A percentile compares a stretch with the other conserved stretches of the same genome.
Conservation (phyloP, 345 rosid species). For the Camelina neglecta region DNA sequence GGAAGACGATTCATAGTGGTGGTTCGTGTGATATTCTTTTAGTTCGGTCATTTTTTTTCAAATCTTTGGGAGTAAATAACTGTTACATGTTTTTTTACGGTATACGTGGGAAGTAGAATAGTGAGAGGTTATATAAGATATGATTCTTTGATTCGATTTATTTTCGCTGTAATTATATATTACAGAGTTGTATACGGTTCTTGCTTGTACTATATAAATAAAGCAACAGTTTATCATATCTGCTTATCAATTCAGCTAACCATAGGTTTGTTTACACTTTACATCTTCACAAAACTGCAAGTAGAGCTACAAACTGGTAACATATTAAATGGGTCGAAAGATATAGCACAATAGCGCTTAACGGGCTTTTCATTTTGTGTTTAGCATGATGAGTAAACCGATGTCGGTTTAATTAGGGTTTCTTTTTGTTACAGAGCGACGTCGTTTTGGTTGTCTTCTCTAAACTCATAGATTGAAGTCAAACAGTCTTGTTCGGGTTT, state of each 20-base stretch:
- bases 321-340: neutral
- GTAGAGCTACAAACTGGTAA: no score
- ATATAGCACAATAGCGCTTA: neutral
- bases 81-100: conserved; percentile 15
- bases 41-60: conserved; percentile 21
- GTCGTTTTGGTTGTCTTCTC: neutral
- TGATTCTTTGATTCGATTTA: conserved; percentile 45
- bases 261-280: neutral
- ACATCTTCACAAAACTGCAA: neutral
- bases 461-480: neutral
- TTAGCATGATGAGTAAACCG: neutral
- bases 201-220: conserved; percentile 31
- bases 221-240: conserved; percentile 12
- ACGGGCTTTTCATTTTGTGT: neutral
- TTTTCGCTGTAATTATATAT: conserved; percentile 39
- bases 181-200: conserved; percentile 37
- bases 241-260: neutral
- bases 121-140: conserved; percentile 19
- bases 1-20: conserved; percentile 19
- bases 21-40: conserved; percentile 41
- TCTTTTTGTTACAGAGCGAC: neutral
- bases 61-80: conserved; percentile 22
- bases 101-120: conserved; percentile 39
- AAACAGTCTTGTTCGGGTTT: conserved; percentile 5
- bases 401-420: conserved; percentile 8